phyloP scores from a whole-genome alignment of 2,329 filamentous ascomycete species.

The Fusarium drepaniforme region DNA sequence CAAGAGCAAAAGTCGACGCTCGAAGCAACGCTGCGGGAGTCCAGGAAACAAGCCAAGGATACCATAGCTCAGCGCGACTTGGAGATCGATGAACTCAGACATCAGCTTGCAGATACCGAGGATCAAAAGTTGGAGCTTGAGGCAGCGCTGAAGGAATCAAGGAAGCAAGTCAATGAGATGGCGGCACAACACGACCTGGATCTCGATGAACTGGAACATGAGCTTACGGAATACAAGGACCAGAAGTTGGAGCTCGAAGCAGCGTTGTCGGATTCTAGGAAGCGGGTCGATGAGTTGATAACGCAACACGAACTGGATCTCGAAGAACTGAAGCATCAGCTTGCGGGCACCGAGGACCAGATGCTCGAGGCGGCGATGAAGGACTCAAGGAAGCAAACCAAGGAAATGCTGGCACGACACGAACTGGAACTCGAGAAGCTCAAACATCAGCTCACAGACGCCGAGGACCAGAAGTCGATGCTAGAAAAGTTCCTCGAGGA shows the following conservation, averaged over 20 bases:
- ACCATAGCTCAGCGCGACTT: background rate
- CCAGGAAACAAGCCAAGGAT: background rate
- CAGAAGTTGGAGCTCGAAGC: background rate
- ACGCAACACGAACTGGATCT: background rate
- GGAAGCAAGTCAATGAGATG: background rate
- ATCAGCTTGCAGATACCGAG: background rate
- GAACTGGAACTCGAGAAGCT: background rate
- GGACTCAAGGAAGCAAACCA: background rate
- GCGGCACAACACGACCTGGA: background rate
- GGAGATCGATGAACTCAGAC: background rate
- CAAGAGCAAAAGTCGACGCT: background rate
- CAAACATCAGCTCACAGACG: background rate
- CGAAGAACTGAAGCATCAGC: background rate
- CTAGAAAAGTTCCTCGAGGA: background rate
- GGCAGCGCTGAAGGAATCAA: background rate
- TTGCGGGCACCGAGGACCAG: background rate
- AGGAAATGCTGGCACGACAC: background rate
- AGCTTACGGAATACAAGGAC: background rate
- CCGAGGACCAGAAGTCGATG: background rate
- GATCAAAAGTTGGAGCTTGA: background rate
- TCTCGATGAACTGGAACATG: background rate
- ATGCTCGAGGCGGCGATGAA: background rate
- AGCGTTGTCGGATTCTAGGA: background rate
- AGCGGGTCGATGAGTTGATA: background rate
- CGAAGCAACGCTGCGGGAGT: background rate